Conservation (phyloP, 768 basidiomycete genomes). For the Suillus ampliporus region DNA sequence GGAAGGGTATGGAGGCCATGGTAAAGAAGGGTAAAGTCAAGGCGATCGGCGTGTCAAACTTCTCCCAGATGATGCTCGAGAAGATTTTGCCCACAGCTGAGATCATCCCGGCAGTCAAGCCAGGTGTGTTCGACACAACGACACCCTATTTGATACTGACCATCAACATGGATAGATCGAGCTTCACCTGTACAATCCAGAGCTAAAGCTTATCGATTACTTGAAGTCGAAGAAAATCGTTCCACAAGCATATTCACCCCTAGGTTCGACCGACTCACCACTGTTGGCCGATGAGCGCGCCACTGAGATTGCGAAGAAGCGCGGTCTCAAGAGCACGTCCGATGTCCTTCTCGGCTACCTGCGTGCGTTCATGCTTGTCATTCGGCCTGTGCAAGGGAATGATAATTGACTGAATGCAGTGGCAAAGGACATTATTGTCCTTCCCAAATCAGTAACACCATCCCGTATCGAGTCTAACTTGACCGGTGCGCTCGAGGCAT, state of each 20-base stretch:
- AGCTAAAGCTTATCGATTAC: constrained; percentile 68
- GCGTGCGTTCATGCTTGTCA: constrained; percentile 42
- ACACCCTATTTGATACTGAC: neutral
- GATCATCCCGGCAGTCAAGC: constrained; percentile 72
- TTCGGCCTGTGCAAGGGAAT: constrained; percentile 5
- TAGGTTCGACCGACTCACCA: constrained; percentile 72
- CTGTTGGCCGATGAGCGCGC: constrained; percentile 68
- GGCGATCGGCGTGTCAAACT: constrained; percentile 79
- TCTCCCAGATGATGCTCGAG: constrained; percentile 70
- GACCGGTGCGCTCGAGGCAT: constrained; percentile 54
- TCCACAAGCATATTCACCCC: constrained; percentile 81
- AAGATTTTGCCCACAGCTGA: constrained; percentile 70
- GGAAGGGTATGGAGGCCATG: constrained; percentile 83
- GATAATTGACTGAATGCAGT: constrained; percentile 44
- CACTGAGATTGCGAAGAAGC: constrained; percentile 60
- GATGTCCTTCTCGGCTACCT: constrained; percentile 69
- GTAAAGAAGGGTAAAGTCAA: constrained; percentile 70
- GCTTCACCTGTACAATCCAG: constrained; percentile 75
- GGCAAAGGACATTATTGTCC: constrained; percentile 63
- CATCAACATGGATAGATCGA: constrained; percentile 54
- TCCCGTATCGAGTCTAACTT: constrained; percentile 68
- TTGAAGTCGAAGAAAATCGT: constrained; percentile 69
- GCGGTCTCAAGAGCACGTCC: constrained; percentile 51
- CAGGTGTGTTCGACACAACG: constrained; percentile 51
- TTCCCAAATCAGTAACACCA: constrained; percentile 81